A percentile compares a stretch with the other conserved stretches of the same genome.
These are phyloP conservation scores for Porogramme epimiltina DNA, from an alignment of 1,284 basidiomycete genomes.

Conservation along the genomic window DNA sequence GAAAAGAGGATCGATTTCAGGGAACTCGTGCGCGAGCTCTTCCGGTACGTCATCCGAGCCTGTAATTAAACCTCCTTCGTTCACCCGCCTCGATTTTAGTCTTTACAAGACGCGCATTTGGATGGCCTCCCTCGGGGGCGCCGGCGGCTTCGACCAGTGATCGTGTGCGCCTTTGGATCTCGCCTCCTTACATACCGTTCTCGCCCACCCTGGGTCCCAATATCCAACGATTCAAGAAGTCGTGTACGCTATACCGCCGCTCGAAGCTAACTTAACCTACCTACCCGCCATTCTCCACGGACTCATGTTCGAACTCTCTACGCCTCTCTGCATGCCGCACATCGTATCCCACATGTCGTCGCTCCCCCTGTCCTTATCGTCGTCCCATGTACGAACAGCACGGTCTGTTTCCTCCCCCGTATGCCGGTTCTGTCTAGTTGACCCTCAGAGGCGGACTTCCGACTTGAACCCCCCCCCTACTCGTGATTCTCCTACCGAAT, in stretches of 20 bases:
- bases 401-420: constrained; percentile 14
- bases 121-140: constrained; percentile 62
- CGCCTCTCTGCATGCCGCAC: constrained; percentile 3
- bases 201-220: not conserved
- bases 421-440: constrained; percentile 11
- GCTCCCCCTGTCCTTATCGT: not conserved
- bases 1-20: constrained; percentile 97
- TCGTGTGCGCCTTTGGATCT: not conserved
- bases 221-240: not conserved
- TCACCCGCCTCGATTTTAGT: constrained; percentile 38
- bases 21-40: constrained; percentile 91
- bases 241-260: constrained; percentile 13
- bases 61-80: too few species aligned
- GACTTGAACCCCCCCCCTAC: not conserved
- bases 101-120: constrained; percentile 81
- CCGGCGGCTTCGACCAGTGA: constrained; percentile 29
- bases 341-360: constrained; percentile 4
- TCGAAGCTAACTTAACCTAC: constrained; percentile 7
- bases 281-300: not conserved
- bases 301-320: not conserved
- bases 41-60: constrained; percentile 64
- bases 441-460: constrained; percentile 11
- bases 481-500: not conserved
- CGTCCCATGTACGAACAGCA: constrained; percentile 20
- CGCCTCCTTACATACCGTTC: not conserved